These are phyloP conservation scores for Mycogone perniciosa DNA, from an alignment of 2,329 filamentous ascomycete genomes.

Conservation along the genomic window DNA sequence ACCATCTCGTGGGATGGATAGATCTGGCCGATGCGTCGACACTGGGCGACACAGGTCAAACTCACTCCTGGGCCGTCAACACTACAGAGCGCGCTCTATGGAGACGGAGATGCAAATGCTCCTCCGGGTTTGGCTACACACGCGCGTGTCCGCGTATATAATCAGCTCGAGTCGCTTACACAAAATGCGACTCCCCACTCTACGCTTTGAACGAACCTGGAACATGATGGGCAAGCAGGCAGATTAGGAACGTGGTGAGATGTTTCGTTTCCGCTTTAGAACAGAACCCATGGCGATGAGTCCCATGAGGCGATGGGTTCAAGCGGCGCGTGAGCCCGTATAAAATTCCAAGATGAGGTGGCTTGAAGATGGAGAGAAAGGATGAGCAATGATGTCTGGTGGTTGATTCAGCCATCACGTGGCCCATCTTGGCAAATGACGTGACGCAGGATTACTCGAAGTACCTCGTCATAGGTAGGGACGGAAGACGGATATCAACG, in stretches of 20 bases:
- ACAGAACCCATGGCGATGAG: neutral
- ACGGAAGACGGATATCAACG: too few relatives aligned
- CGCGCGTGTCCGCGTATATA: neutral
- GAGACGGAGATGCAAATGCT: constrained; percentile 70
- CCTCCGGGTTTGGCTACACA: constrained; percentile 56
- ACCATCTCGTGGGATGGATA: neutral
- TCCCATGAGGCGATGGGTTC: neutral
- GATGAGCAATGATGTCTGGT: too few relatives aligned
- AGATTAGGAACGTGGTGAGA: neutral
- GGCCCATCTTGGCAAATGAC: too few relatives aligned
- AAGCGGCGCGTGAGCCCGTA: too few relatives aligned
- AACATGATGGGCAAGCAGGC: constrained; percentile 13
- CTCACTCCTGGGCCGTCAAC: constrained; percentile 69
- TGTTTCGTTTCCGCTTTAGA: neutral
- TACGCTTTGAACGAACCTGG: constrained; percentile 12
- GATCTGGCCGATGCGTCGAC: neutral
- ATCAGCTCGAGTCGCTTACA: neutral
- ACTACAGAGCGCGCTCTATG: constrained; percentile 81
- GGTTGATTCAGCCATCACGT: too few relatives aligned
- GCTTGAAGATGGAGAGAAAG: neutral
- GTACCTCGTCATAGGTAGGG: too few relatives aligned
- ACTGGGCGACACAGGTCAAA: constrained; percentile 10
- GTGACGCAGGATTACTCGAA: too few relatives aligned
- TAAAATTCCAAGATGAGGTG: neutral
- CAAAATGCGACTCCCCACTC: neutral